Conservation (phyloP, 345 rosid genomes). For the Dipteronia dyeriana region DNA sequence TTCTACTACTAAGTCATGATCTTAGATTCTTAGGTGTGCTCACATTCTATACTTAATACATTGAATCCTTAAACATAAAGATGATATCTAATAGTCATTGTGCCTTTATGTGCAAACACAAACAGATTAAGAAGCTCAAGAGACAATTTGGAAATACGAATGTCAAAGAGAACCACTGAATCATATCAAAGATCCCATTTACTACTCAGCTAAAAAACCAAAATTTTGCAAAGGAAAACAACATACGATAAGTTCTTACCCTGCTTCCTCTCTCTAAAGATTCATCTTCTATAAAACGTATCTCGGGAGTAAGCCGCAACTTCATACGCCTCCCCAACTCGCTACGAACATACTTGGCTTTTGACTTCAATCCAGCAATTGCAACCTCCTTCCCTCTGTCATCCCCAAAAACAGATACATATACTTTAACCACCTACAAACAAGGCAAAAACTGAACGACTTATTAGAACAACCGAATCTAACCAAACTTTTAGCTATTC, state of each 20-base stretch:
- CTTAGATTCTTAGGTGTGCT: background rate
- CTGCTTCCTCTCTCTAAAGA: constrained; percentile 91
- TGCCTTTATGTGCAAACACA: background rate
- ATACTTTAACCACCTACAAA: constrained; percentile 85
- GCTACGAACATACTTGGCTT: constrained; percentile 77
- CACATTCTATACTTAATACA: background rate
- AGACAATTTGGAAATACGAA: background rate
- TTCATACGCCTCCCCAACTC: constrained; percentile 86
- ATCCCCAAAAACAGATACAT: constrained; percentile 92
- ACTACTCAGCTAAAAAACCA: background rate
- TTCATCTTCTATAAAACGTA: constrained; percentile 87
- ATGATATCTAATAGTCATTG: background rate
- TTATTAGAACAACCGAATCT: background rate
- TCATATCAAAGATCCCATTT: background rate
- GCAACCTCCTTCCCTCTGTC: constrained; percentile 95
- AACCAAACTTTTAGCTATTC: background rate
- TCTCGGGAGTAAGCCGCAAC: constrained; percentile 85
- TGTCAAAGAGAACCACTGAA: background rate
- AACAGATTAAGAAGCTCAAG: background rate
- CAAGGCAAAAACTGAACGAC: background rate
- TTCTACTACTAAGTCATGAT: background rate
- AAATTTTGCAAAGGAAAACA: background rate
- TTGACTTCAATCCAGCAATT: constrained; percentile 78
- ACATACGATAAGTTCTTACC: constrained; percentile 42
- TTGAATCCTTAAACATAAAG: background rate